These are phyloP conservation scores for Venustampulla echinocandica DNA, from an alignment of 495 filamentous ascomycete genomes.

Conservation along the genomic window DNA sequence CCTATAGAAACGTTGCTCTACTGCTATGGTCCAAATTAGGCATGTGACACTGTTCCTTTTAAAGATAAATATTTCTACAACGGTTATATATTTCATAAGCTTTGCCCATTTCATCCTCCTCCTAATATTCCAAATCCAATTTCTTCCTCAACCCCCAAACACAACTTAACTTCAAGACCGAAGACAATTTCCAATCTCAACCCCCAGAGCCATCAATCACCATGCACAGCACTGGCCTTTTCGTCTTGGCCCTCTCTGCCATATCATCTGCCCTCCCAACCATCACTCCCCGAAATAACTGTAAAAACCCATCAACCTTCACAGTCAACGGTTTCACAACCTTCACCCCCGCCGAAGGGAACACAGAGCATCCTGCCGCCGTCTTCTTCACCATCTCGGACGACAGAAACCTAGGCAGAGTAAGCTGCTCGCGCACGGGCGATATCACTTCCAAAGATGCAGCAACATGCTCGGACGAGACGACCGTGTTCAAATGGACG, in stretches of 20 bases:
- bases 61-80: too few species aligned
- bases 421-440: neutral
- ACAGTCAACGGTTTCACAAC: conserved; percentile 3
- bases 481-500: neutral
- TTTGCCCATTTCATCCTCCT: too few species aligned
- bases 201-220: neutral
- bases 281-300: neutral
- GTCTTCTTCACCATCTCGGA: conserved; percentile 1
- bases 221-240: neutral
- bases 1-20: too few species aligned
- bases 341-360: conserved; percentile 3
- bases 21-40: too few species aligned
- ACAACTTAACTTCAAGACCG: too few species aligned
- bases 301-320: neutral
- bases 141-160: too few species aligned
- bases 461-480: neutral
- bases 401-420: neutral
- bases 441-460: neutral
- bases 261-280: neutral
- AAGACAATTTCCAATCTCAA: neutral
- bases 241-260: conserved; percentile 1
- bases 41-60: too few species aligned
- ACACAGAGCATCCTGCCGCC: neutral
- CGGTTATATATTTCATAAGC: too few species aligned
- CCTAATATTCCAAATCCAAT: too few species aligned